Evolutionary conservation across 768 basidiomycete genomes (phyloP), one percentile per base, ranked within the genome.

Genomic region (Lactifluus subvellereus): DNA sequence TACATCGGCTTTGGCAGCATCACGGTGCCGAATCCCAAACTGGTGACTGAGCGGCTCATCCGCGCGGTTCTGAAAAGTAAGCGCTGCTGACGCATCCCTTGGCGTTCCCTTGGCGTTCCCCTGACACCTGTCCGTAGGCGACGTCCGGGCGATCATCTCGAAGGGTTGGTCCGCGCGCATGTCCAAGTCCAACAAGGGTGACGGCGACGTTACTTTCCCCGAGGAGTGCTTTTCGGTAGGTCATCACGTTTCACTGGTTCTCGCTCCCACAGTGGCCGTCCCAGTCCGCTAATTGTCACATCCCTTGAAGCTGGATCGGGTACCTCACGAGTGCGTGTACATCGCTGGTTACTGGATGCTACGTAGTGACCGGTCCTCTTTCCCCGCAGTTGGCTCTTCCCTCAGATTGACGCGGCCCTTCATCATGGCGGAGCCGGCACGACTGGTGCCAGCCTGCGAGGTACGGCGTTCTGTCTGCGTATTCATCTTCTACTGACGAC

Each of bases 351-450:
- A 35, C 18, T 27, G 13, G 6, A 20, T 30, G 10, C 40, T 27
- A 13, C 35, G 30, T 61, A 9, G 49, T 64, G 59, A 61, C 50
- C 16, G 3, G 9, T n/a, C 14, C 18, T 69, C 74, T 20, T 69
- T 74, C 43, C 20, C 38, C 10, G 74, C 53, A 76, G 74, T 69
- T 84, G 83, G 83, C 74, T 84, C 37, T 84, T 84, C 72, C 80
- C 82, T 0, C 77, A 76, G 66, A 76, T 88, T 11, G 82, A 85
- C 67, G 87, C 85, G 2, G 84, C 78, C 9, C 61, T 87, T 48
- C 86, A 86, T 72, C 85, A 88, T 64, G 86, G 86, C 22, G 87
- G 87, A 8, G 86, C 86, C 5, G 87, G 86, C 13, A 88, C 86
- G 0, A 87, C 86, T 0, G 86, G 85, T 0, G 86, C 86, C 2